Conservation (phyloP, 257 asterid species). For the Sherardia arvensis region DNA sequence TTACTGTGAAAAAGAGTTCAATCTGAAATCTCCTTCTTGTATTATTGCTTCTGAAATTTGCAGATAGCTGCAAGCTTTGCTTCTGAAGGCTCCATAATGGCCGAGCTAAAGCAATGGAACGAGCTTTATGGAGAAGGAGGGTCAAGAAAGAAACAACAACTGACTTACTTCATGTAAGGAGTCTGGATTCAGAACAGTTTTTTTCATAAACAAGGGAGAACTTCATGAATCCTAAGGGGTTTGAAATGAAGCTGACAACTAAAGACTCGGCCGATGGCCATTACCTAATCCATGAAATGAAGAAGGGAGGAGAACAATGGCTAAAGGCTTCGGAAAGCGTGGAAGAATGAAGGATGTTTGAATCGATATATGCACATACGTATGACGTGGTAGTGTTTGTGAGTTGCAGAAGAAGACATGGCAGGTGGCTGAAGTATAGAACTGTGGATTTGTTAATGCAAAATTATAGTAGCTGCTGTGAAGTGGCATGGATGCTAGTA, state of each 20-base stretch:
- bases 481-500: not conserved
- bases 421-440: not conserved
- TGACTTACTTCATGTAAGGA: conserved; percentile 74
- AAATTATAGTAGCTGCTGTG: not conserved
- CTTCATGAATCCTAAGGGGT: not conserved
- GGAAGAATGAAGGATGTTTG: not conserved
- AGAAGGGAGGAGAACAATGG: not conserved
- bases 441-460: not conserved
- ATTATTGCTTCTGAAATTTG: conserved; percentile 6
- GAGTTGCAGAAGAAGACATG: not conserved
- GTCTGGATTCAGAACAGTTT: not conserved
- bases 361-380: not conserved
- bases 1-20: not conserved
- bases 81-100: conserved; percentile 81
- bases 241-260: not conserved
- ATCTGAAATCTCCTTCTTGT: not conserved
- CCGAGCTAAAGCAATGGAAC: conserved; percentile 91
- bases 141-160: conserved; percentile 74
- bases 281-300: not conserved
- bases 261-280: not conserved
- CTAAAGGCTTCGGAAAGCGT: not conserved
- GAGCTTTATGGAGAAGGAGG: conserved; percentile 95
- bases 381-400: not conserved
- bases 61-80: conserved; percentile 97
- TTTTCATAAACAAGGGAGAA: not conserved